Conservation (phyloP, 768 basidiomycete genomes). For the Boletellus ananiceps region DNA sequence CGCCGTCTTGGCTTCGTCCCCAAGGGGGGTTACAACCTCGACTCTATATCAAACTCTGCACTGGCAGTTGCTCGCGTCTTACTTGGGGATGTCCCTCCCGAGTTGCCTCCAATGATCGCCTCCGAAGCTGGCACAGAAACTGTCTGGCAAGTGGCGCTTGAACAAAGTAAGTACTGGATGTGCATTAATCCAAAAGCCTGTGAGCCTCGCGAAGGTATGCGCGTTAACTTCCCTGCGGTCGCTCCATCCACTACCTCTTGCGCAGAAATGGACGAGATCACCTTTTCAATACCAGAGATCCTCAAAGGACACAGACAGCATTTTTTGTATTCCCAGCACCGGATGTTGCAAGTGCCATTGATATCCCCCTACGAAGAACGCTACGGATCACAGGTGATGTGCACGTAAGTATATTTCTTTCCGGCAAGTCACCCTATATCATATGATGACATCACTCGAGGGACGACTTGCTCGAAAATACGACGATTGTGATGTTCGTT, state of each 20-base stretch:
- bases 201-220: slow-evolving; percentile 73
- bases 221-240: background rate
- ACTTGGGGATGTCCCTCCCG: slow-evolving; percentile 83
- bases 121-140: slow-evolving; percentile 84
- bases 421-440: background rate
- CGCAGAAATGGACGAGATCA: slow-evolving; percentile 56
- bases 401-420: slow-evolving; percentile 64
- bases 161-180: slow-evolving; percentile 92
- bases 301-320: slow-evolving; percentile 88
- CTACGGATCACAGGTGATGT: slow-evolving; percentile 81
- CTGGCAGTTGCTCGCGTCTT: slow-evolving; percentile 83
- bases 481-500: slow-evolving; percentile 78
- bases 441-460: slow-evolving; percentile 37
- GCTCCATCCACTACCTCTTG: background rate
- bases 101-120: slow-evolving; percentile 67
- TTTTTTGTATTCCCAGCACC: slow-evolving; percentile 68
- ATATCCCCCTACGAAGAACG: slow-evolving; percentile 63
- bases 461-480: slow-evolving; percentile 68
- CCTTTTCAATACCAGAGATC: slow-evolving; percentile 73
- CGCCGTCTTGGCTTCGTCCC: background rate
- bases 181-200: slow-evolving; percentile 75
- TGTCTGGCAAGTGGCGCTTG: slow-evolving; percentile 78
- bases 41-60: slow-evolving; percentile 83
- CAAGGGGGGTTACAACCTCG: slow-evolving; percentile 93
- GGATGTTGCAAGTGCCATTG: slow-evolving; percentile 80